Conservation (phyloP, 805 yeast genomes). For the Candida odintsovae region DNA sequence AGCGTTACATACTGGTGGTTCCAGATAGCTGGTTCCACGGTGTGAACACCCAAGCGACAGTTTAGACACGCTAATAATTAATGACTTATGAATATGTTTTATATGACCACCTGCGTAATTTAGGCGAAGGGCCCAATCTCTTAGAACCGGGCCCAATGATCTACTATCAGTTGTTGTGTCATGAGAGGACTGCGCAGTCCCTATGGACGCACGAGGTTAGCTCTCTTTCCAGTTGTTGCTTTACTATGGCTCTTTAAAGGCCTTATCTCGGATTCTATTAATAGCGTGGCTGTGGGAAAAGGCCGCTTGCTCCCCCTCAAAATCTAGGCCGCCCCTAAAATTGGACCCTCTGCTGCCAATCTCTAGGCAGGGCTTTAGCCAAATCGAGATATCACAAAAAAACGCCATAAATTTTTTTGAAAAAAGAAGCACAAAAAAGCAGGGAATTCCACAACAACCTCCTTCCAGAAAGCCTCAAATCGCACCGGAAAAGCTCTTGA, state of each 20-base stretch:
- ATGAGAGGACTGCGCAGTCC: no score
- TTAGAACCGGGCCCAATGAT: no score
- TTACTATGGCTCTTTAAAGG: no score
- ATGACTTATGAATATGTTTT: background rate
- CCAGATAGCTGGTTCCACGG: slow-evolving; percentile 61
- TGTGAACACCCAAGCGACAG: background rate
- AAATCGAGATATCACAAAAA: background rate
- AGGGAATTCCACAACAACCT: background rate
- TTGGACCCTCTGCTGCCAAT: background rate
- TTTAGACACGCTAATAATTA: background rate
- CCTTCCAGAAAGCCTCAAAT: background rate
- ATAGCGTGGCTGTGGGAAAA: background rate
- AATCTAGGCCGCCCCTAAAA: background rate
- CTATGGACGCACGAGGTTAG: background rate
- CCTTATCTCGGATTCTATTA: background rate
- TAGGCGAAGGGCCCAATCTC: no score
- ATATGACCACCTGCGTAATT: background rate
- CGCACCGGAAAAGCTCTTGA: background rate
- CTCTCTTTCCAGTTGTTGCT: no score
- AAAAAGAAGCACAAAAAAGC: background rate
- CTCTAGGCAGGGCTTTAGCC: background rate
- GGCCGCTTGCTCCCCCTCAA: no score
- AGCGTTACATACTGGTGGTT: slow-evolving; percentile 86
- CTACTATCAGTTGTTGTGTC: no score
- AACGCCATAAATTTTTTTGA: background rate